Base-by-base conservation (phyloP, 345 rosid species). In the Eucalyptus erythrocorys region DNA sequence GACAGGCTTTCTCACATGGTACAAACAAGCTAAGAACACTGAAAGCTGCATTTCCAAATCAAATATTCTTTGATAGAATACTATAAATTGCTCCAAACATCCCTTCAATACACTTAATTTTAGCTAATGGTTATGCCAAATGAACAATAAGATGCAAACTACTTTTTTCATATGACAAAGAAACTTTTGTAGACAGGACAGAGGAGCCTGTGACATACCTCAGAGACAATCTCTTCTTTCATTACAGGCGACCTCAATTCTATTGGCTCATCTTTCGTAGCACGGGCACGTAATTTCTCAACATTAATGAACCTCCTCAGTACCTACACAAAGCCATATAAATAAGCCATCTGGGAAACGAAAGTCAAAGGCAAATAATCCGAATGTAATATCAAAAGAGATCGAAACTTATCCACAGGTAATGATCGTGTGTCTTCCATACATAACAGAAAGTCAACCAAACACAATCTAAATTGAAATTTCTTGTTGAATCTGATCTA, bases 261-360 rank as follows among this genome's bases (percentile, higher is more conserved):
- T 12, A 95, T 92, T 43, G 97, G 97, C 26, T 94, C 98, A 24
- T 95, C 98, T 89, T 97, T 96, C 22, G 97, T 91, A 30, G 93
- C 94, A 61, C 96, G 98, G 16, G 93, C 91, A 45, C 93, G 93
- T 84, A 97, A 93, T 92, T 97, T 95, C 34, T 93, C 93, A 49
- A 93, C 89, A 91, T 97, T 90, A 68, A 97, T 92, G 17, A 93
- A 84, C 91, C 95, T 93, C 90, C 96, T 94, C 92, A 94, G 81
- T 8, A 94, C 96, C 97, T 96, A 88, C 82, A 48, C 76, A 87
- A 89, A 89, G 43, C 27, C 43, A 17, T 80, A n/a, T 34, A 89
- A 30, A 64, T 51, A 88, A 12, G 40, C 89, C 85, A 71, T 37
- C 45, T 37, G 82, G 27, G 8, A 37, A 71, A 37, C 27, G 0